Evolutionary conservation across 257 asterid species (phyloP).

Genomic region (Scutellaria galericulata): DNA sequence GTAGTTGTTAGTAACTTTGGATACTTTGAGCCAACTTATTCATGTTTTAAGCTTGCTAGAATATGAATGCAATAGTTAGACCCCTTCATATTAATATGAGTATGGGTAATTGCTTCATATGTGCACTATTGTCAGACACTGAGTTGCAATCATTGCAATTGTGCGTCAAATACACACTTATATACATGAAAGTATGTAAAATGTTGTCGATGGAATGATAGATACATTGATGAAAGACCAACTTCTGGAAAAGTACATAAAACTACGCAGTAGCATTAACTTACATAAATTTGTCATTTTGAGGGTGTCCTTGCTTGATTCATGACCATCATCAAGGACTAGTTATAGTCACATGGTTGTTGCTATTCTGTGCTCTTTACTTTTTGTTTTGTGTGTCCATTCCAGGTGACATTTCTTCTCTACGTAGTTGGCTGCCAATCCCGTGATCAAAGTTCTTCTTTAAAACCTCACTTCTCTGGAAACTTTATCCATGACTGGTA

Average conservation of each 20-base stretch:
- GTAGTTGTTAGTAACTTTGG: background rate
- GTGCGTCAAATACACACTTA: conserved; percentile 13
- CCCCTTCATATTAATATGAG: conserved; percentile 1
- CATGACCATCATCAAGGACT: background rate
- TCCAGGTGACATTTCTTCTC: conserved; percentile 73
- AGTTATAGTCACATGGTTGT: conserved; percentile 10
- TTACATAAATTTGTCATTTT: background rate
- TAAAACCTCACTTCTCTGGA: conserved; percentile 81
- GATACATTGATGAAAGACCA: background rate
- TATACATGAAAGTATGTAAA: conserved; percentile 7
- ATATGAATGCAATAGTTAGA: background rate
- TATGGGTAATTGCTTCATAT: background rate
- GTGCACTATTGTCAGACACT: background rate
- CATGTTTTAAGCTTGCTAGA: background rate
- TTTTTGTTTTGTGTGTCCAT: conserved; percentile 27
- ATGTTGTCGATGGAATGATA: background rate
- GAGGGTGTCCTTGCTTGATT: conserved; percentile 28
- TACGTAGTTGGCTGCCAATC: conserved; percentile 74
- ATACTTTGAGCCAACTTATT: background rate
- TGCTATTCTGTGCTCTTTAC: conserved; percentile 25
- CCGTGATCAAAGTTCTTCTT: conserved; percentile 69
- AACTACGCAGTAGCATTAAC: background rate
- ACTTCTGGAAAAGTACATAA: background rate
- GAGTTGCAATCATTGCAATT: conserved; percentile 6
- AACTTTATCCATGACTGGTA: conserved; percentile 91